Evolutionary conservation across 1,284 basidiomycete species (phyloP), one percentile per base, ranked within the genome.

Genomic region (Trametes sp.): DNA sequence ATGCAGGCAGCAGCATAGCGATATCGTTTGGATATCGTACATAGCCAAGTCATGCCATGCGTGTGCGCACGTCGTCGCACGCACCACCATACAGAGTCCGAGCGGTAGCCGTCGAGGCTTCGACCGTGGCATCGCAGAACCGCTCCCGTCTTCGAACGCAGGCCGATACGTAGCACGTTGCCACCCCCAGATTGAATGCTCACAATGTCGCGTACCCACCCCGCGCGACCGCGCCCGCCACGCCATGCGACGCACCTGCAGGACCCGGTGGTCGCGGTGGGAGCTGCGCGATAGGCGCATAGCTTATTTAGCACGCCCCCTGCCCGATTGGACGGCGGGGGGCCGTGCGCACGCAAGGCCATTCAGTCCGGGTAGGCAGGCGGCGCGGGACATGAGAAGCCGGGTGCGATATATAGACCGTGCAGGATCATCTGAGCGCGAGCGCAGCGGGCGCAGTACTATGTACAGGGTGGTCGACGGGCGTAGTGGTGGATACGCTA

Each of bases 281-380:
- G 51, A 53, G 14, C 11, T 19, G 48, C 24, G 16, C 29, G 48
- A 50, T 31, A 31, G 35, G 26, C 49, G 29, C 49, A 41, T 24
- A 52, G 57, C 57, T 26, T 58, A 35, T 58, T 58, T 58, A 58
- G 49, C 57, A 35, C 49, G 49, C 49, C 11, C 16, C 8, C 49
- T 58, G 21, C 57, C 49, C 31, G n/a, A 51, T 51, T 52, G 38
- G 49, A 50, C 36, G 19, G 19, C 4, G 23, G 16, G 26, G 23
- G 26, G 14, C 28, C n/a, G 28, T 21, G 21, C 10, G 28, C 14
- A 14, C 14, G 29, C 21, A 8, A 13, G 38, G 3, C 38, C 49
- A 58, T 52, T 58, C 31, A 45, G 41, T 58, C 57, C 57, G 49
- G 57, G 57, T 35, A 45, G 29, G 28, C 21, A 26, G 38, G 29